Base-by-base conservation (phyloP, 2,329 filamentous ascomycete species). In the Alternaria solani region DNA sequence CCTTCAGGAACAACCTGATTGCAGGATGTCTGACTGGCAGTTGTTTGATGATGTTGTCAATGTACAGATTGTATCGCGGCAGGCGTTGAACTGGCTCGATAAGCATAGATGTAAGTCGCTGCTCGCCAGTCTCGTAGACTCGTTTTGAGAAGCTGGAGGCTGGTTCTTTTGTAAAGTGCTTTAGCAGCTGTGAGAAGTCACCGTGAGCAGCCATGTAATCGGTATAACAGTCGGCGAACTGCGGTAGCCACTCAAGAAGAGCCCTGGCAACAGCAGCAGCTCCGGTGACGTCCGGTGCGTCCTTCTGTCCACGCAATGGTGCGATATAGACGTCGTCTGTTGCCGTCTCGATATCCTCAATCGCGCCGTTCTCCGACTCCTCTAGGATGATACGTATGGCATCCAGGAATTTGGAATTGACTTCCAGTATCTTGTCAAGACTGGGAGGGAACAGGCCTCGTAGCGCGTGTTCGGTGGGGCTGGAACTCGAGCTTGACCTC, bases 71-170 rank as follows among this genome's bases (percentile, higher is more conserved):
- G 80, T 99, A 99, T 26, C 95, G 90, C 26, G 95, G 95, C 53
- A 99, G 85, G 53, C 95, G 87, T 78, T 99, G 95, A 0, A 99
- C 94, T 2, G 95, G 95, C 79, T 99, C 95, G 76, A 99, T 99
- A 55, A 99, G 86, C 64, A 95, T 87, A 4, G 95, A 98, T 49
- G 92, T 93, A 55, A 98, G 86, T 58, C 89, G 87, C 80, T 99
- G 95, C 77, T 98, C 95, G 56, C 95, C 94, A 2, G 91, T 91
- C 65, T 94, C 88, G 53, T 92, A 88, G 3, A 97, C 88, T 46
- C 91, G 85, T 68, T 91, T 89, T 3, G 91, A 90, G 75, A 97
- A 94, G 71, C 90, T 94, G 2, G 93, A 94, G 63, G 91, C 89
- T 57, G 89, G 88, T 70, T 93, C 85, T 64, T 83, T 91, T 62